A percentile compares a stretch with the other conserved stretches of the same genome.
phyloP scores from a whole-genome alignment of 306 rosid species.

The Cucurbita argyrosperma region DNA sequence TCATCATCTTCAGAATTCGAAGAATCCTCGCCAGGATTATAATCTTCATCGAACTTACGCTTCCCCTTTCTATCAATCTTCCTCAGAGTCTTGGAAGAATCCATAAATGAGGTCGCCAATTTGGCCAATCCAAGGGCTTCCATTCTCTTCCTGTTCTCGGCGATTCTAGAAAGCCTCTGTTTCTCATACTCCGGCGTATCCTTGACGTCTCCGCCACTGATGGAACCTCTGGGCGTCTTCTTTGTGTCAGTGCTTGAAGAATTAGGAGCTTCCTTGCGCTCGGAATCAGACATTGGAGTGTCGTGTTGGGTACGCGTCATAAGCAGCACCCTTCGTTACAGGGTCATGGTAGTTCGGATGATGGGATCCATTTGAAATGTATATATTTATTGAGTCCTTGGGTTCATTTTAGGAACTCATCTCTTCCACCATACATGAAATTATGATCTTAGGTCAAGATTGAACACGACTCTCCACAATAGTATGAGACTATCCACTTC shows the following conservation, averaged over 20 bases:
- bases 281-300: slow-evolving; percentile 9
- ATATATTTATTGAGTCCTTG: no score
- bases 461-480: no score
- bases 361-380: no score
- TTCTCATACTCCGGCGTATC: slow-evolving; percentile 43
- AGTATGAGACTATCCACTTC: no score
- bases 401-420: no score
- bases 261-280: slow-evolving; percentile 12
- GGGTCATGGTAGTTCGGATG: no score
- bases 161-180: slow-evolving; percentile 58
- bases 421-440: no score
- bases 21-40: slow-evolving; percentile 40
- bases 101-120: slow-evolving; percentile 44
- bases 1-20: slow-evolving; percentile 22
- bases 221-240: slow-evolving; percentile 14
- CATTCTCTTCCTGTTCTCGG: slow-evolving; percentile 64
- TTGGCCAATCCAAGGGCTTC: slow-evolving; percentile 60
- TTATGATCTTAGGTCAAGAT: no score
- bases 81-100: slow-evolving; percentile 9
- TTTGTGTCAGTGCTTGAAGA: slow-evolving; percentile 9
- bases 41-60: slow-evolving; percentile 41
- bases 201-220: not conserved
- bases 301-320: no score
- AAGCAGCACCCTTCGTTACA: no score
- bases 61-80: slow-evolving; percentile 25